phyloP scores from a whole-genome alignment of 2,329 filamentous ascomycete genomes.

The Rhynchosporium agropyri region DNA sequence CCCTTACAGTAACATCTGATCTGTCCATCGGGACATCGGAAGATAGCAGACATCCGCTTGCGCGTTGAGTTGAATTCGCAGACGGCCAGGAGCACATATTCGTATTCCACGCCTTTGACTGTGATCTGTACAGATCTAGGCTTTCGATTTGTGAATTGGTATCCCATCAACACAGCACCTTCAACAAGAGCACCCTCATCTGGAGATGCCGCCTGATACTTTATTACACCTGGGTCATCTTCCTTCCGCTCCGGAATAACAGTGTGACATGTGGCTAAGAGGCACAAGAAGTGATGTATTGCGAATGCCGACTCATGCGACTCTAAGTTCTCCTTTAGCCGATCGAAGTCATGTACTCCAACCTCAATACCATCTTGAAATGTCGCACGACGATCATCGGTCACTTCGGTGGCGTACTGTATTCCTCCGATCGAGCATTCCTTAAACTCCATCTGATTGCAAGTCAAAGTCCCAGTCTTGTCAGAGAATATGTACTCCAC shows the following conservation, averaged over 20 bases:
- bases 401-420: conserved; percentile 89
- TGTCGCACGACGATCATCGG: conserved; percentile 83
- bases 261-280: conserved; percentile 91
- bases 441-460: conserved; percentile 98
- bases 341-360: conserved; percentile 70
- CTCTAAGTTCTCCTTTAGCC: conserved; percentile 60
- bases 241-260: conserved; percentile 91
- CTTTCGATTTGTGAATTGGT: conserved; percentile 88
- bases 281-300: conserved; percentile 82
- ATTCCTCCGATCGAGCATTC: conserved; percentile 92
- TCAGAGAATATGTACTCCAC: conserved; percentile 99
- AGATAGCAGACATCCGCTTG: conserved; percentile 98
- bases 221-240: conserved; percentile 78
- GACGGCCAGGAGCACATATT: conserved; percentile 93
- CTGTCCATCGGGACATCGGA: conserved; percentile 93
- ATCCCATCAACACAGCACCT: conserved; percentile 82
- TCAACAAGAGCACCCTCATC: conserved; percentile 97
- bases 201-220: conserved; percentile 96
- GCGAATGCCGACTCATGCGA: conserved; percentile 59
- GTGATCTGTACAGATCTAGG: conserved; percentile 85
- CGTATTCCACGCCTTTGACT: conserved; percentile 68
- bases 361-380: conserved; percentile 76
- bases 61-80: conserved; percentile 98
- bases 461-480: conserved; percentile 96
- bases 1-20: conserved; percentile 94